Base-by-base conservation (phyloP, 2,329 filamentous ascomycete genomes). In the Trichoderma lentiforme region DNA sequence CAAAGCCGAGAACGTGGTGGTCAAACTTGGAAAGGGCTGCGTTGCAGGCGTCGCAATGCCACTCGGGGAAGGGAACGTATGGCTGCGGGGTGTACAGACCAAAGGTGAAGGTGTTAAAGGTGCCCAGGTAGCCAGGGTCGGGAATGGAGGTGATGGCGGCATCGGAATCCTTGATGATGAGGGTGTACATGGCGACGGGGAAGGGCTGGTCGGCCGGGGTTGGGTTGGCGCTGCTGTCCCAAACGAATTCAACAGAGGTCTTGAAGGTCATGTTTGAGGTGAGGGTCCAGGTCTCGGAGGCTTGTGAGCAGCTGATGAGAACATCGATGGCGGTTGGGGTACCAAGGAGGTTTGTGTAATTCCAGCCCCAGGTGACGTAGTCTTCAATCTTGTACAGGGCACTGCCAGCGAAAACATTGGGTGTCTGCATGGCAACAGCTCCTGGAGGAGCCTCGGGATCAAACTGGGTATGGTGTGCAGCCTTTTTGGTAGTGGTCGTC, bases 251-350 rank as follows among this genome's bases (percentile, higher is more conserved):
- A 53, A 82, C 87, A 6, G 82, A 82, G 21, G 84, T 84, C 72
- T 83, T 79, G 71, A 87, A 89, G 0, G 87, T 87, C 86, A 90
- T 90, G 82, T 91, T 91, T 77, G 84, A 82, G 3, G 89, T 89
- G 58, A 92, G 82, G 18, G 89, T 91, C 82, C 87, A 91, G 2
- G 88, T 86, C 73, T 84, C 82, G 24, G 83, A 80, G 58, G 84
- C 86, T 8, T 79, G 79, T 53, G 85, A 86, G 82, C 87, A 89
- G 74, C 86, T 88, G 39, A 89, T 83, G 71, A 90, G 79, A 15
- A 91, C 82, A 74, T 91, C 88, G 71, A 92, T 77, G 53, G 88
- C 89, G 3, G 87, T 89, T 2, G 90, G 90, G 1, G 83, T 86
- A 30, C 82, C 88, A 70, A 84, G 82, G 34, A 92, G 79, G 58